phyloP scores from a whole-genome alignment of 2,329 filamentous ascomycete species.

The Trichoderma sp. region DNA sequence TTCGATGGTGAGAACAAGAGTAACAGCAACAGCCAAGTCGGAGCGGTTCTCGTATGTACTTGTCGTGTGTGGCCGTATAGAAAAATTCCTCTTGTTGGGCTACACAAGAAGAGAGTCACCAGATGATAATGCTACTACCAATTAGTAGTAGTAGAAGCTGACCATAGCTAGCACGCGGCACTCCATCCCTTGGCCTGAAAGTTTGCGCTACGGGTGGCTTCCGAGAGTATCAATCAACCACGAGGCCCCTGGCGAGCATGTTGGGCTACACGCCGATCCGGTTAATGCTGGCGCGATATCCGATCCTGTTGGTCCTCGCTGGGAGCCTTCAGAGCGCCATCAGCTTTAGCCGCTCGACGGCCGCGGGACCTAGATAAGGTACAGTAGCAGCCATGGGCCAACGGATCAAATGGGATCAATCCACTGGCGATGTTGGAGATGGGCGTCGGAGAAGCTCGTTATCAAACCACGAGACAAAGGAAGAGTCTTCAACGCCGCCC shows the following conservation, averaged over 20 bases:
- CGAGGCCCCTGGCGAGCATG: neutral
- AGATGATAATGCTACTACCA: neutral
- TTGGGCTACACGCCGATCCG: constrained; percentile 7
- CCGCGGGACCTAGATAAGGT: neutral
- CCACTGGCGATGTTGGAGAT: neutral
- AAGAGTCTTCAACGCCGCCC: neutral
- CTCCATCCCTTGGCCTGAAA: neutral
- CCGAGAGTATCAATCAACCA: constrained; percentile 11
- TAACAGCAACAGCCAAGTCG: neutral
- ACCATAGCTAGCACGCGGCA: neutral
- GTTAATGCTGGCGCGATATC: constrained; percentile 12
- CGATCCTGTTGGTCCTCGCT: neutral
- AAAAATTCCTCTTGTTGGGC: neutral
- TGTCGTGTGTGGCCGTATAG: neutral
- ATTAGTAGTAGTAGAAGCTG: neutral
- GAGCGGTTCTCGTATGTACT: neutral
- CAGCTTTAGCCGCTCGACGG: constrained; percentile 1
- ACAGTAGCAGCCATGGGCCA: neutral
- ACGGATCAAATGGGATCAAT: neutral
- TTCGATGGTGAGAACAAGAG: neutral
- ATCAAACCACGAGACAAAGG: neutral
- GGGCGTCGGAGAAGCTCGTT: neutral
- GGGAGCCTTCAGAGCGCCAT: neutral
- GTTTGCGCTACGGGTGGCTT: constrained; percentile 19
- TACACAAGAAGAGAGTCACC: constrained; percentile 1